These are phyloP conservation scores for Parasitella parasitica DNA, from an alignment of 371 early-diverging fungal genomes.

Conservation along the genomic window DNA sequence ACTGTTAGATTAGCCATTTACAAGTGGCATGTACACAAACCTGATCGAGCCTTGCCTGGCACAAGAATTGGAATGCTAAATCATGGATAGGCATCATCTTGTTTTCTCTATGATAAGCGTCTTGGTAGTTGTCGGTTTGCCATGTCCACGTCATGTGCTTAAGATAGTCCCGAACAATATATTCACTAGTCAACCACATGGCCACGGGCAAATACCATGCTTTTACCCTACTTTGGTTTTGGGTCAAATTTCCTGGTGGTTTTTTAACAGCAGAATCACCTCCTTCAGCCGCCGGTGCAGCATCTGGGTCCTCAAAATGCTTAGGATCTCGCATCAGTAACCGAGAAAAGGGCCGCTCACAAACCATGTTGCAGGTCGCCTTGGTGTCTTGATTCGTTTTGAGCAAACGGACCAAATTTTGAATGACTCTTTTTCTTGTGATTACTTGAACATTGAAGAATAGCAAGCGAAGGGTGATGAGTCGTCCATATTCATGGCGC, in stretches of 20 bases:
- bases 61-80: constrained; percentile 71
- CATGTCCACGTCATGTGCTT: constrained; percentile 68
- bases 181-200: constrained; percentile 44
- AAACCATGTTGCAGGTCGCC: constrained; percentile 33
- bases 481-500: constrained; percentile 44
- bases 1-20: neutral
- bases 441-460: constrained; percentile 57
- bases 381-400: constrained; percentile 17
- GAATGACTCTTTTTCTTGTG: constrained; percentile 25
- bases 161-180: constrained; percentile 63
- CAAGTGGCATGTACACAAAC: constrained; percentile 20
- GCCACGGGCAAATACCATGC: constrained; percentile 47
- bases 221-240: constrained; percentile 16
- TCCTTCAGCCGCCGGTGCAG: neutral
- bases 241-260: neutral
- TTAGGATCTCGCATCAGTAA: constrained; percentile 54
- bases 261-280: neutral
- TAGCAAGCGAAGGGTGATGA: constrained; percentile 32
- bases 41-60: constrained; percentile 69
- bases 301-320: constrained; percentile 22
- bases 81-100: constrained; percentile 67
- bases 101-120: constrained; percentile 49
- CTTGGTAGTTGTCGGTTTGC: constrained; percentile 57
- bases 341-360: constrained; percentile 49
- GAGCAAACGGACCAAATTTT: constrained; percentile 21